Percentiles rank a stretch among this genome's conserved stretches.
Conservation (phyloP, 257 asterid genomes). For the Vinca minor region DNA sequence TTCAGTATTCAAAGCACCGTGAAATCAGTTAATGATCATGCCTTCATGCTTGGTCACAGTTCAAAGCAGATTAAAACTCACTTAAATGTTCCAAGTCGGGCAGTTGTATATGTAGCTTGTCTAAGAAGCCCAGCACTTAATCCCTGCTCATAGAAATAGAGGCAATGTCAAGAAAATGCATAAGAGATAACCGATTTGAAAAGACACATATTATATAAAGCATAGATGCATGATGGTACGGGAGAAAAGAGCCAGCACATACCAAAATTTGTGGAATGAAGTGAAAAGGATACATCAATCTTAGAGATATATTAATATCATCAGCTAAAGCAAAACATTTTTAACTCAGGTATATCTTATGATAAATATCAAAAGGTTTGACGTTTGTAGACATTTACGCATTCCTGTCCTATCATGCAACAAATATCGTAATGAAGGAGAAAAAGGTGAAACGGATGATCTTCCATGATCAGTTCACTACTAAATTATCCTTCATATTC, state of each 20-base stretch:
- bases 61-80: conserved; percentile 25
- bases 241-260: neutral
- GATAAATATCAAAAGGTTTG: no score
- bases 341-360: neutral
- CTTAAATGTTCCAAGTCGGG: conserved; percentile 88
- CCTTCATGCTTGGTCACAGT: no score
- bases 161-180: conserved; percentile 2
- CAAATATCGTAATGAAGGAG: neutral
- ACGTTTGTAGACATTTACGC: no score
- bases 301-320: neutral
- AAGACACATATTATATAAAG: neutral
- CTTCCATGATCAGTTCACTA: neutral
- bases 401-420: neutral
- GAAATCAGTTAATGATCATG: no score
- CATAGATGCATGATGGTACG: neutral
- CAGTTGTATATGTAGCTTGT: conserved; percentile 96
- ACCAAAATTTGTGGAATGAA: neutral
- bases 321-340: neutral
- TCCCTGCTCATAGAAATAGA: conserved; percentile 42
- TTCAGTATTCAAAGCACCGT: no score
- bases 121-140: conserved; percentile 93
- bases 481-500: neutral
- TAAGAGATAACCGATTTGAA: neutral
- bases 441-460: neutral
- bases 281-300: neutral